A percentile compares a stretch with the other conserved stretches of the same genome.
Conservation (phyloP, 2,329 filamentous ascomycete species). For the Apiospora malaysiana region DNA sequence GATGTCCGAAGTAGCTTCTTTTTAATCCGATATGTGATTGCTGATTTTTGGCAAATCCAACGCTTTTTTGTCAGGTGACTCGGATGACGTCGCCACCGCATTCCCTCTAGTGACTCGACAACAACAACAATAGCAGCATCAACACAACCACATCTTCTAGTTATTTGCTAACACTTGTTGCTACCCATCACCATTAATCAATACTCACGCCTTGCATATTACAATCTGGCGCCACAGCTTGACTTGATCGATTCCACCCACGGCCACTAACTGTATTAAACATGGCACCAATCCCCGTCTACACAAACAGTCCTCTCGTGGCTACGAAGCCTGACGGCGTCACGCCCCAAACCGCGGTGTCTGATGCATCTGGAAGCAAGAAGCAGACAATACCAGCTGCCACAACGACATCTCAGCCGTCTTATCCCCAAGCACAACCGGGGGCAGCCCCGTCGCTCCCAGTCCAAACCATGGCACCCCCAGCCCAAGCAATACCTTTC, state of each 20-base stretch:
- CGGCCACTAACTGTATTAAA: conserved; percentile 24
- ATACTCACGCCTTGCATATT: neutral
- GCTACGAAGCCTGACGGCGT: conserved; percentile 55
- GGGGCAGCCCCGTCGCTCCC: conserved; percentile 53
- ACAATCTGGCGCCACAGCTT: neutral
- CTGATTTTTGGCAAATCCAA: neutral
- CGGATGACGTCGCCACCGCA: conserved; percentile 7
- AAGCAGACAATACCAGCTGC: conserved; percentile 35
- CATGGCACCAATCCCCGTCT: conserved; percentile 69
- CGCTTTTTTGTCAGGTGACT: conserved; percentile 8
- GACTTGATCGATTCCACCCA: conserved; percentile 31
- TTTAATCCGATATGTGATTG: neutral
- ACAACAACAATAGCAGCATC: neutral
- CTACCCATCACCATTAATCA: neutral
- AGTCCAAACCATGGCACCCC: conserved; percentile 47
- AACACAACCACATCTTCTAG: neutral
- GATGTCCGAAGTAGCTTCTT: neutral
- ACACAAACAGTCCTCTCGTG: conserved; percentile 65
- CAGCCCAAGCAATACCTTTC: conserved; percentile 40
- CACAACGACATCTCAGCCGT: conserved; percentile 33
- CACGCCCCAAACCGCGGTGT: conserved; percentile 37
- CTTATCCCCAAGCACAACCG: conserved; percentile 52
- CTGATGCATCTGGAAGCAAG: conserved; percentile 28
- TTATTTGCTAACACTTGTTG: neutral
- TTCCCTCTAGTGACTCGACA: neutral